Base-by-base conservation (phyloP, 805 yeast species). In the Ogataea ganodermae region DNA sequence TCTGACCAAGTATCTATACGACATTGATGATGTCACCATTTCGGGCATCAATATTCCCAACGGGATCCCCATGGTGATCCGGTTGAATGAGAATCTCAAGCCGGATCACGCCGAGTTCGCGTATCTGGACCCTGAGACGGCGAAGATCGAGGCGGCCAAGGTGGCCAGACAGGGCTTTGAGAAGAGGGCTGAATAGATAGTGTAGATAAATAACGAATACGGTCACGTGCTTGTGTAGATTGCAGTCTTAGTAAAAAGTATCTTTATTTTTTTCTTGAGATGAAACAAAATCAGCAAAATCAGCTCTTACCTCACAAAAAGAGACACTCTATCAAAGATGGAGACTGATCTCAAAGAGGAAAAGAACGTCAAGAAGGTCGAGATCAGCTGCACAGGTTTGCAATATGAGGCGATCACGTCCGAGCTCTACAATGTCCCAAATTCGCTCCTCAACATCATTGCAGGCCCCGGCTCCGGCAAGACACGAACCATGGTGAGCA, bases 381-480 rank as follows among this genome's bases (percentile, higher is more conserved):
- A 40, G 31, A 48, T 51, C 16, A 41, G 35, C 12, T 52, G 53
- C 33, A 49, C 56, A 9, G 39, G 17, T 5, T 39, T 35, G 24
- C 53, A 52, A 39, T 49, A 56, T 38, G 58, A 61, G 13, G 78
- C 80, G 5, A 76, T 83, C 8, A 58, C 63, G 1, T 63, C 64
- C 46, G 78, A 81, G 1, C 36, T 49, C 18, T 45, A 39, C 30
- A 61, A 69, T 5, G 59, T 49, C 4, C 67, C 70, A 6, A 61
- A 68, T 14, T 64, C 71, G 6, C 65, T 83, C 0, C 61, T 85
- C 5, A 71, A 78, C 30, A 70, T 85, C 1, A 67, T 73, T 7
- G 86, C 90, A 0, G 89, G 89, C 0, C 89, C 91, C 0, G 90
- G 91, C 3, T 76, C 86, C 7, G 91, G 92, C 2, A 85, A 85